phyloP scores from a whole-genome alignment of 805 yeast genomes.

The Pichia rugopelliculosa region DNA sequence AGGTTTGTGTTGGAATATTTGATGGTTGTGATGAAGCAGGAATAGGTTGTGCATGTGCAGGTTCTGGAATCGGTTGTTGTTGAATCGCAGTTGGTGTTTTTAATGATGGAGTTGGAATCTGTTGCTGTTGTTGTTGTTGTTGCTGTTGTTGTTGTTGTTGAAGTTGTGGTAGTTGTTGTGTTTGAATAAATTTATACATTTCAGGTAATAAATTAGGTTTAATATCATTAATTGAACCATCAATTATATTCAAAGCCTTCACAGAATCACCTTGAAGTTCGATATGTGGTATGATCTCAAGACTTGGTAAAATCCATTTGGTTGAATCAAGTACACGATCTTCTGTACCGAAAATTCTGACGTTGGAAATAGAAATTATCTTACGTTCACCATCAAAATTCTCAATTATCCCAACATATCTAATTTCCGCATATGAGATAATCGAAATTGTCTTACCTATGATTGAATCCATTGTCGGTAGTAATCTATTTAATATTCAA shows the following conservation, averaged over 20 bases:
- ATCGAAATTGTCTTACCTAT: conserved; percentile 85
- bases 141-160: conserved; percentile 13
- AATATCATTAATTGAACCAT: conserved; percentile 57
- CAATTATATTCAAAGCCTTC: conserved; percentile 79
- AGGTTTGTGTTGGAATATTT: too few species aligned
- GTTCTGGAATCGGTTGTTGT: neutral
- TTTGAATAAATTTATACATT: conserved; percentile 15
- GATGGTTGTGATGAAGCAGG: too few species aligned
- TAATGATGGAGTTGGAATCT: neutral
- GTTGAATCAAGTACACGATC: conserved; percentile 70
- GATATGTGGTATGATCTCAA: conserved; percentile 62
- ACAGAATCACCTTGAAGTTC: conserved; percentile 90
- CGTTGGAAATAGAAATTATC: conserved; percentile 75
- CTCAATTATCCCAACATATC: conserved; percentile 85
- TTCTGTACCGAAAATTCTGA: conserved; percentile 85
- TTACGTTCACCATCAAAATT: conserved; percentile 85
- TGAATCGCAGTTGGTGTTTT: neutral
- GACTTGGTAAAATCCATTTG: conserved; percentile 65
- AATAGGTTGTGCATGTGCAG: conserved; percentile 4
- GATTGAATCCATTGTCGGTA: conserved; percentile 70
- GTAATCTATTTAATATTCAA: too few species aligned
- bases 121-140: conserved; percentile 11
- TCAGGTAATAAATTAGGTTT: conserved; percentile 41
- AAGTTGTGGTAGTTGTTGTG: conserved; percentile 10
- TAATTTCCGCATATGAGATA: conserved; percentile 68